A percentile compares a stretch with the other conserved stretches of the same genome.
These are phyloP conservation scores for Pyricularia sp. DNA, from an alignment of 2,329 filamentous ascomycete genomes.

Conservation along the genomic window DNA sequence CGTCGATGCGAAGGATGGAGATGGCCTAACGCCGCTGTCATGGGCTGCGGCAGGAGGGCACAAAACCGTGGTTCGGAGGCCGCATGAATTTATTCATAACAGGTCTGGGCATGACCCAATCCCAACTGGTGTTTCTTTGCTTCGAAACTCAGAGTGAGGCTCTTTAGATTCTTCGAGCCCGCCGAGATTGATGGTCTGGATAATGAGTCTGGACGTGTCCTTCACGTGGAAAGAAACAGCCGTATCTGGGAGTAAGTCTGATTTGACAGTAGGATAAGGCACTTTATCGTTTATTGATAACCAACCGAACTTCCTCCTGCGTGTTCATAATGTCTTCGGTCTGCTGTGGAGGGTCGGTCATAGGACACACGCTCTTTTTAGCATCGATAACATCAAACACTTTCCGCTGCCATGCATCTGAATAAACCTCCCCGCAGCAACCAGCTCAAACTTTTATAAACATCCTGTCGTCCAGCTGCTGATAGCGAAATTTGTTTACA, in stretches of 20 bases:
- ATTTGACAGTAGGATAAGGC: not conserved
- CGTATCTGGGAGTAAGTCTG: not conserved
- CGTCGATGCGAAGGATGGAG: not conserved
- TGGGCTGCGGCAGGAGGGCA: constrained; percentile 7
- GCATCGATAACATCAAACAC: not conserved
- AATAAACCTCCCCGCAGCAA: not conserved
- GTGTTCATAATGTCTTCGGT: not conserved
- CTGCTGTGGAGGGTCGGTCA: not conserved
- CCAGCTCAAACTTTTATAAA: not conserved
- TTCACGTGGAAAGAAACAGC: not conserved
- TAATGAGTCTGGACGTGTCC: not conserved
- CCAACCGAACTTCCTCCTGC: not conserved
- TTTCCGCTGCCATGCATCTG: not conserved
- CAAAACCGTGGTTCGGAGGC: constrained; percentile 1
- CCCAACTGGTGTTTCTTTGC: not conserved
- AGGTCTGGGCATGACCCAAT: not conserved
- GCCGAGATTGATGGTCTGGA: not conserved
- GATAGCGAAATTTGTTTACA: not conserved
- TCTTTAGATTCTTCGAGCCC: not conserved
- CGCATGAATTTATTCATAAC: not conserved
- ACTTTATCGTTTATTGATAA: not conserved
- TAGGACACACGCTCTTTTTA: not conserved
- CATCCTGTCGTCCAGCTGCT: not conserved
- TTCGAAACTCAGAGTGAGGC: not conserved
- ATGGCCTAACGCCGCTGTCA: constrained; percentile 4